Conservation (phyloP, 1,139 yeast species). For the Spencermartinsiella ligniputridi region DNA sequence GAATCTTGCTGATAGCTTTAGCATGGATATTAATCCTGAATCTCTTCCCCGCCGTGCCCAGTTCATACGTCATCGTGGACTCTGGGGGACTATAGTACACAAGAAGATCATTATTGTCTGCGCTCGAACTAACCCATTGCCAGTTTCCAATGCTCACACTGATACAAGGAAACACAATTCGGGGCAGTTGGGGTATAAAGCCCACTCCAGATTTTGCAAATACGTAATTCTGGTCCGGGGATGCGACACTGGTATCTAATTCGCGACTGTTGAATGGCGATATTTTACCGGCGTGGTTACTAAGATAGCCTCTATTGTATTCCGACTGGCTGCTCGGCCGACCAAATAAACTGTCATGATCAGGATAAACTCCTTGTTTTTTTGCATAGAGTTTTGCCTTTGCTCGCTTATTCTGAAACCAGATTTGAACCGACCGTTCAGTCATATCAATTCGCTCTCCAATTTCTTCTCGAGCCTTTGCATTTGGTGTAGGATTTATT, state of each 20-base stretch:
- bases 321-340: neutral
- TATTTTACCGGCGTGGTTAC: neutral
- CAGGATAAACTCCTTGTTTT: conserved; percentile 7
- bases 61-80: conserved; percentile 24
- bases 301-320: neutral
- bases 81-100: conserved; percentile 25
- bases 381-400: conserved; percentile 51
- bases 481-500: conserved; percentile 51
- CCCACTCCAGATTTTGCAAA: neutral
- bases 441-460: conserved; percentile 79
- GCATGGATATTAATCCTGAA: conserved; percentile 28
- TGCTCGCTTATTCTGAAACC: conserved; percentile 94
- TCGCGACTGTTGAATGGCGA: neutral
- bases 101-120: conserved; percentile 19
- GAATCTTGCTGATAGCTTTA: conserved; percentile 19
- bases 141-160: conserved; percentile 31
- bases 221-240: neutral
- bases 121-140: conserved; percentile 25
- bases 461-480: conserved; percentile 57
- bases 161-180: conserved; percentile 22
- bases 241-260: neutral
- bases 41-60: conserved; percentile 24
- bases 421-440: conserved; percentile 85
- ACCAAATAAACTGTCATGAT: conserved; percentile 1
- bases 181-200: conserved; percentile 4